Conservation (phyloP, 2,329 filamentous ascomycete genomes). For the Verticillium zaregamsianum region DNA sequence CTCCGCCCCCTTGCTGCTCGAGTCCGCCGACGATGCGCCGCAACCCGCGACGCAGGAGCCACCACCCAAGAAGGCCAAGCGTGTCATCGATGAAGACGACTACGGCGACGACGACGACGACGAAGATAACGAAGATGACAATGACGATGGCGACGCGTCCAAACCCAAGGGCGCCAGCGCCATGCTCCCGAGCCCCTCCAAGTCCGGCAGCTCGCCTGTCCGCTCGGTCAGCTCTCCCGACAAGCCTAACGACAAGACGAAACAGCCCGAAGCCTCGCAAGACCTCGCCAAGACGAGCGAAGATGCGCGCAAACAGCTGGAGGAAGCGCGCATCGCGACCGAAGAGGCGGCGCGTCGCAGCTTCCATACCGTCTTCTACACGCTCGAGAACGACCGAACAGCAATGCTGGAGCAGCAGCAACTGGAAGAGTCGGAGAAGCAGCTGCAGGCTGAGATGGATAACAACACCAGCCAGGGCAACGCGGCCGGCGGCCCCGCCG, state of each 20-base stretch:
- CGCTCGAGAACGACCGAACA: constrained; percentile 88
- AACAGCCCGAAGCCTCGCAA: constrained; percentile 42
- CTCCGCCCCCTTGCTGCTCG: constrained; percentile 27
- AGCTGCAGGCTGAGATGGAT: constrained; percentile 93
- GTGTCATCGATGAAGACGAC: constrained; percentile 78
- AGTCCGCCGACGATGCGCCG: constrained; percentile 49
- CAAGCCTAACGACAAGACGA: constrained; percentile 47
- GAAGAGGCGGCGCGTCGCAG: constrained; percentile 86
- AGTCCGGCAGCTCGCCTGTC: constrained; percentile 63
- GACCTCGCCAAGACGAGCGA: constrained; percentile 68
- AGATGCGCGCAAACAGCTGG: constrained; percentile 87
- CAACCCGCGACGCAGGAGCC: constrained; percentile 45
- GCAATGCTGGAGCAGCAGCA: constrained; percentile 98
- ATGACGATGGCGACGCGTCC: constrained; percentile 46
- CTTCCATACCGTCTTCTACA: constrained; percentile 93
- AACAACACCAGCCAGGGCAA: constrained; percentile 51
- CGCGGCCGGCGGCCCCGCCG: constrained; percentile 44
- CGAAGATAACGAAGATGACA: constrained; percentile 61
- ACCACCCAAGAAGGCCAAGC: constrained; percentile 68
- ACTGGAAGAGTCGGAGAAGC: constrained; percentile 92
- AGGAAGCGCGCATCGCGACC: constrained; percentile 85
- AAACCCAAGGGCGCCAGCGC: constrained; percentile 50
- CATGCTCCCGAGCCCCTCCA: constrained; percentile 63
- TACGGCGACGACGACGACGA: constrained; percentile 81
- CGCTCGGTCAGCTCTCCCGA: constrained; percentile 59